Conservation (phyloP, 768 basidiomycete genomes). For the Suillus cothurnatus region DNA sequence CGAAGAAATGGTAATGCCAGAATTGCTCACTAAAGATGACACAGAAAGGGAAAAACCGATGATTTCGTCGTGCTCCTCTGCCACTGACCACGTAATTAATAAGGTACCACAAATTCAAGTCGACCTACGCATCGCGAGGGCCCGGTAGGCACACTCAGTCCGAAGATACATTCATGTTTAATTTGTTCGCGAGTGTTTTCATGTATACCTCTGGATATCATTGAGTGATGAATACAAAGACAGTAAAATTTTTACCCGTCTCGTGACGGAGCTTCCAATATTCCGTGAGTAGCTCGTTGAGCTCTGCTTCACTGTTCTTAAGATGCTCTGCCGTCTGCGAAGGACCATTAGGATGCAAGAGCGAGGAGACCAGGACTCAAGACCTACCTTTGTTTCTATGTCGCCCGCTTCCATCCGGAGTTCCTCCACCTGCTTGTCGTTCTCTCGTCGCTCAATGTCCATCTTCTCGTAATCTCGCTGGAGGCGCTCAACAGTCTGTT, state of each 20-base stretch:
- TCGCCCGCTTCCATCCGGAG: slow-evolving; percentile 69
- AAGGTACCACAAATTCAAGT: neutral
- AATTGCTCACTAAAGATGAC: slow-evolving; percentile 51
- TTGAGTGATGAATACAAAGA: neutral
- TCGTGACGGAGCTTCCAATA: slow-evolving; percentile 82
- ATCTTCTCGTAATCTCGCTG: slow-evolving; percentile 81
- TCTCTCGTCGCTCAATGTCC: slow-evolving; percentile 73
- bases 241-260: slow-evolving; percentile 54
- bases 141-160: slow-evolving; percentile 13
- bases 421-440: slow-evolving; percentile 79
- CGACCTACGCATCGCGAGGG: neutral
- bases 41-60: slow-evolving; percentile 36
- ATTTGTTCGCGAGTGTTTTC: slow-evolving; percentile 82
- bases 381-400: slow-evolving; percentile 61
- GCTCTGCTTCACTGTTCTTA: slow-evolving; percentile 70
- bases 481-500: slow-evolving; percentile 72
- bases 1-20: slow-evolving; percentile 70
- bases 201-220: slow-evolving; percentile 70
- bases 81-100: neutral
- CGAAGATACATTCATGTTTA: slow-evolving; percentile 56
- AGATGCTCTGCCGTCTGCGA: slow-evolving; percentile 77
- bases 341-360: neutral
- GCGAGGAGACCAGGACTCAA: neutral
- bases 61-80: neutral
- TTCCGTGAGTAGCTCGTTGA: slow-evolving; percentile 80